Percentiles rank a stretch among this genome's conserved stretches.
These are phyloP conservation scores for Aphanomyces stellatus DNA, from an alignment of 352 stramenopile genomes.

Conservation along the genomic window DNA sequence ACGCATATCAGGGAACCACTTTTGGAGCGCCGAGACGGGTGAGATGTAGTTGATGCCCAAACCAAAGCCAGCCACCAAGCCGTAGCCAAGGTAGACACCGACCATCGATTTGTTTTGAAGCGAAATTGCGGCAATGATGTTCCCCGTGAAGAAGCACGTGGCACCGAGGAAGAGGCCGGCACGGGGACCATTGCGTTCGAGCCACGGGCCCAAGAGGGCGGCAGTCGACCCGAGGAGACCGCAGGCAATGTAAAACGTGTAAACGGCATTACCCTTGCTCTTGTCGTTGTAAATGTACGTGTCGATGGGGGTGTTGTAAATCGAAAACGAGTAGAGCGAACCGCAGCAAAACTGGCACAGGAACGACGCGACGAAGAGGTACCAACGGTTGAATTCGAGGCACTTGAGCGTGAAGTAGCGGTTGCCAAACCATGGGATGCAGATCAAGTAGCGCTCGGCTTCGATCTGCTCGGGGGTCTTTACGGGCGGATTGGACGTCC, in stretches of 20 bases:
- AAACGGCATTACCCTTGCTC: slow-evolving; percentile 42
- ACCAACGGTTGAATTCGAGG: slow-evolving; percentile 51
- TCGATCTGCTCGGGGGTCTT: slow-evolving; percentile 40
- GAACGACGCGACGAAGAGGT: slow-evolving; percentile 53
- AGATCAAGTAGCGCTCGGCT: slow-evolving; percentile 44
- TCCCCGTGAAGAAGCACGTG: slow-evolving; percentile 36
- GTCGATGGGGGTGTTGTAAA: slow-evolving; percentile 61
- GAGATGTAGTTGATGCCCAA: slow-evolving; percentile 63
- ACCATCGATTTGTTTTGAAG: slow-evolving; percentile 44
- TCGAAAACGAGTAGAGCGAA: slow-evolving; percentile 62
- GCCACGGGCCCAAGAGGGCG: slow-evolving; percentile 44
- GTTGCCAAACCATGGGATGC: slow-evolving; percentile 37
- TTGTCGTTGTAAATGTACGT: slow-evolving; percentile 32
- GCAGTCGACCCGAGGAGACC: slow-evolving; percentile 45
- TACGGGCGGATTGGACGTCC: slow-evolving; percentile 37
- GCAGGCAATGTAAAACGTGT: slow-evolving; percentile 61
- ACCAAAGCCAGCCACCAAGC: slow-evolving; percentile 49
- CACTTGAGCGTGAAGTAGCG: slow-evolving; percentile 33
- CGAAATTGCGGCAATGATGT: slow-evolving; percentile 46
- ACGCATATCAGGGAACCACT: slow-evolving; percentile 71
- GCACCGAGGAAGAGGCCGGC: slow-evolving; percentile 37
- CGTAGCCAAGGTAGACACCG: slow-evolving; percentile 56
- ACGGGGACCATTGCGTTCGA: slow-evolving; percentile 46
- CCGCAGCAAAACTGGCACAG: slow-evolving; percentile 60
- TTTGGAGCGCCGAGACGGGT: slow-evolving; percentile 50